phyloP scores from a whole-genome alignment of 495 filamentous ascomycete genomes.

The Sphaerosporella brunnea region DNA sequence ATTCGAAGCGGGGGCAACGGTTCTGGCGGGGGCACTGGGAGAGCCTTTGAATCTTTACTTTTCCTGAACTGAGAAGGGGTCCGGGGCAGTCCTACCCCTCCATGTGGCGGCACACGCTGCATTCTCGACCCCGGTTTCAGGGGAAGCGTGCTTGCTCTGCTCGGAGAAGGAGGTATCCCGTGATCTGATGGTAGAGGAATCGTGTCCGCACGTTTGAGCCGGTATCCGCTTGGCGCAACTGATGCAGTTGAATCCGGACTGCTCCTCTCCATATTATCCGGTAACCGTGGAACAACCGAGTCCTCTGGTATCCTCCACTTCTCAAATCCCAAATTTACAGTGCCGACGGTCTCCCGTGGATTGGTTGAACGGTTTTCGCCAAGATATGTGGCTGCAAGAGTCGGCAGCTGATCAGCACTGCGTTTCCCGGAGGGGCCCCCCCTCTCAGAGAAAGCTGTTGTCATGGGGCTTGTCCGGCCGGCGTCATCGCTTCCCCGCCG shows the following conservation, averaged over 20 bases:
- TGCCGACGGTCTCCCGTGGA: too few relatives aligned
- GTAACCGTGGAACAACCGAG: neutral
- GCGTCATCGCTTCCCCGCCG: constrained; percentile 13
- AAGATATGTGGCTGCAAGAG: neutral
- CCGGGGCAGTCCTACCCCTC: constrained; percentile 19
- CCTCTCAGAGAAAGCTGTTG: too few relatives aligned
- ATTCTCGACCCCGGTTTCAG: constrained; percentile 3
- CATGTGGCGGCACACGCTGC: constrained; percentile 16
- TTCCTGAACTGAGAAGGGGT: constrained; percentile 16
- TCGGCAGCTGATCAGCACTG: constrained; percentile 10
- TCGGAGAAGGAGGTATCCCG: constrained; percentile 10
- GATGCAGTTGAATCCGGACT: too few relatives aligned
- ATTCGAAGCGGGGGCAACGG: too few relatives aligned
- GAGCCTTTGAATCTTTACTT: neutral
- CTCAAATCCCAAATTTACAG: too few relatives aligned
- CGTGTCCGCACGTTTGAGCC: neutral
- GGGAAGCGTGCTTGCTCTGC: constrained; percentile 1
- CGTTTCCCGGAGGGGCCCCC: constrained; percentile 20
- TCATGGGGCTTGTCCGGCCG: too few relatives aligned
- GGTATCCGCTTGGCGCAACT: neutral
- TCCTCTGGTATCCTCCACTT: too few relatives aligned
- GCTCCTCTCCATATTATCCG: neutral
- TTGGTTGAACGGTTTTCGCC: neutral
- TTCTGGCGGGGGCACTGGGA: neutral
- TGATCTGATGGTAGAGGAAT: neutral